Evolutionary conservation across 495 filamentous ascomycete species (phyloP).

Genomic region (Neurospora sp.): DNA sequence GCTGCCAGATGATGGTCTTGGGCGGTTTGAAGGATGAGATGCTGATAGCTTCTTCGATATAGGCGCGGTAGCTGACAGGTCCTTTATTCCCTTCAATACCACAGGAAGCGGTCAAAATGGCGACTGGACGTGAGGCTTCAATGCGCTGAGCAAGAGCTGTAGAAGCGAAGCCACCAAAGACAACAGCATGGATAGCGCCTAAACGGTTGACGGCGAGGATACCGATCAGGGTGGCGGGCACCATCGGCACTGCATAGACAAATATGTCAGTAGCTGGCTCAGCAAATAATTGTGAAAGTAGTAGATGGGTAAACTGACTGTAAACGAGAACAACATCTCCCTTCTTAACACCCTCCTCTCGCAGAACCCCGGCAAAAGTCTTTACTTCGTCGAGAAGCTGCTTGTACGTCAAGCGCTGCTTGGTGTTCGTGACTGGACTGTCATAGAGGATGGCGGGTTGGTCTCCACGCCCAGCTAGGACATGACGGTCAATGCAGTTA

Average conservation of each 20-base stretch:
- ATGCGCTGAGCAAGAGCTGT: slow-evolving; percentile 79
- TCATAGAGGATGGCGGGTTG: slow-evolving; percentile 77
- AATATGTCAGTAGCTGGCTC: neutral
- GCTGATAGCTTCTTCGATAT: slow-evolving; percentile 57
- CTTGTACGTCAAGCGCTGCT: slow-evolving; percentile 61
- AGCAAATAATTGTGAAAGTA: neutral
- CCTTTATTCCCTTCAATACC: slow-evolving; percentile 83
- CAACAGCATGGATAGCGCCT: slow-evolving; percentile 82
- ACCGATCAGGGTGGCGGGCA: slow-evolving; percentile 76
- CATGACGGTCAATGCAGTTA: slow-evolving; percentile 86
- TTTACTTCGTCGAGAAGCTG: slow-evolving; percentile 77
- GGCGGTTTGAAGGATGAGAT: slow-evolving; percentile 52
- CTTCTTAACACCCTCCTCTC: slow-evolving; percentile 72
- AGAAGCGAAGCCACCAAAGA: slow-evolving; percentile 86
- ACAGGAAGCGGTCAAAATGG: slow-evolving; percentile 81
- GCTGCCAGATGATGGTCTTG: slow-evolving; percentile 61
- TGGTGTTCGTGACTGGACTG: slow-evolving; percentile 69
- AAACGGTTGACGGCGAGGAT: slow-evolving; percentile 72
- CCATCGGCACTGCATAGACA: slow-evolving; percentile 72
- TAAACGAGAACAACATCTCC: slow-evolving; percentile 92
- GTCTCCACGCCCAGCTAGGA: slow-evolving; percentile 62
- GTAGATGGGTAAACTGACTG: slow-evolving; percentile 43
- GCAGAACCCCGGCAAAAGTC: slow-evolving; percentile 68
- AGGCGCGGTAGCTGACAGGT: slow-evolving; percentile 57
- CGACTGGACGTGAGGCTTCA: slow-evolving; percentile 64